Conservation (phyloP, 805 yeast genomes). For the Scheffersomyces ergatensis region DNA sequence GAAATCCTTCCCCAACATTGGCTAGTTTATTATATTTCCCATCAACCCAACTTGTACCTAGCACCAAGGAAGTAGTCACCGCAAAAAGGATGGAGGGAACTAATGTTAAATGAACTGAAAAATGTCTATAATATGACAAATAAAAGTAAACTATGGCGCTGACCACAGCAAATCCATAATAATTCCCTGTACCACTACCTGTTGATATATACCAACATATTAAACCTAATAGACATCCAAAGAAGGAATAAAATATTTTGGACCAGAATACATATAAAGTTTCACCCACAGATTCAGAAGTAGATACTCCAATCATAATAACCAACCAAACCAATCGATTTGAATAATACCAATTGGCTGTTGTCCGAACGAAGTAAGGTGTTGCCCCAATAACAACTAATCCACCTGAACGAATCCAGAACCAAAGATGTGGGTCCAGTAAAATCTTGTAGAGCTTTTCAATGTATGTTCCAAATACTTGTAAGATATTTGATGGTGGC, state of each 20-base stretch:
- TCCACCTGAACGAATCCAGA: constrained; percentile 25
- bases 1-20: constrained; percentile 26
- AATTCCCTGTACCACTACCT: constrained; percentile 30
- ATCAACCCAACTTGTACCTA: constrained; percentile 34
- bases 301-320: constrained; percentile 27
- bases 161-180: constrained; percentile 29
- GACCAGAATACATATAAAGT: constrained; percentile 22
- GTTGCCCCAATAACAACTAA: constrained; percentile 19
- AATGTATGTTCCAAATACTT: constrained; percentile 16
- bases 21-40: constrained; percentile 10
- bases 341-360: constrained; percentile 26
- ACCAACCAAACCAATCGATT: constrained; percentile 29
- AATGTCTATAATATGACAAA: constrained; percentile 26
- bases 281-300: constrained; percentile 28
- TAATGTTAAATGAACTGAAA: constrained; percentile 22
- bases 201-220: constrained; percentile 34
- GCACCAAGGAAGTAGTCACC: constrained; percentile 25
- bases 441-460: constrained; percentile 14
- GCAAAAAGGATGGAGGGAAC: constrained; percentile 25
- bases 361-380: constrained; percentile 24
- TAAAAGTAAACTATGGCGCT: constrained; percentile 21
- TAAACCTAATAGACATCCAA: constrained; percentile 28
- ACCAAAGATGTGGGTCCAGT: constrained; percentile 21
- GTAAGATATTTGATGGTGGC: constrained; percentile 20
- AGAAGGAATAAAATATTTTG: constrained; percentile 22